Evolutionary conservation across 495 filamentous ascomycete species (phyloP), one percentile per base, ranked within the genome.

Genomic region (Friedmanniomyces endolithicus): DNA sequence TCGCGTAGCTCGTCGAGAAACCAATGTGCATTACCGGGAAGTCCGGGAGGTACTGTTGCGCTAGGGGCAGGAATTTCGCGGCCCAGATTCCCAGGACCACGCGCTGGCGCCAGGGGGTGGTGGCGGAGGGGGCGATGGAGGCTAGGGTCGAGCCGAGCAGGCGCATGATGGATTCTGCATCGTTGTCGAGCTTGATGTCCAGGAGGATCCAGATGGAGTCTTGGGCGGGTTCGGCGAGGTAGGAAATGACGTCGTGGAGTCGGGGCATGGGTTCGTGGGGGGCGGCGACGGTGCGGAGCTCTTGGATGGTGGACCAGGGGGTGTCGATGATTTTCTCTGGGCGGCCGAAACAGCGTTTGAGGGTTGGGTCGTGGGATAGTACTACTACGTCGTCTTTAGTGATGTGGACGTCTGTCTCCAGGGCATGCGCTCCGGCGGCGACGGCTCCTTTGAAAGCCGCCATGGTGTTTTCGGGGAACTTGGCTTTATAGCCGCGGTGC

Each of bases 341-440:
- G 31, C 75, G 65, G 6, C 88, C 88, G 63, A 83, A 96, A 67
- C 88, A 94, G 20, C 90, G 78, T 62, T 86, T 81, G 1, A 95
- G 71, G 6, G 73, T 77, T 9, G 77, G 64, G 64, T 97, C 90
- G 80, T 96, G 68, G 29, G 85, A 86, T 4, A 95, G 68, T 16
- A 97, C 85, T 0, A 96, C 84, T 0, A 94, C 82, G 11, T 83
- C 81, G 65, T 97, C 90, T 52, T 77, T 80, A 1, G 86, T 82
- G 22, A 94, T 64, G 61, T 94, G 90, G 17, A 96, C 64, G 65
- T 97, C 90, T 9, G 87, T 88, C 69, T 97, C 90, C 17, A 97
- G 71, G 0, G 86, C 90, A 64, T 95, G 77, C 1, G 83, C 80
- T 25, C 88, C 88, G 23, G 78, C 80, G 16, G 77, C 70, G 0